phyloP scores from a whole-genome alignment of 108 stramenopile genomes.

The Cyclotella cryptica region DNA sequence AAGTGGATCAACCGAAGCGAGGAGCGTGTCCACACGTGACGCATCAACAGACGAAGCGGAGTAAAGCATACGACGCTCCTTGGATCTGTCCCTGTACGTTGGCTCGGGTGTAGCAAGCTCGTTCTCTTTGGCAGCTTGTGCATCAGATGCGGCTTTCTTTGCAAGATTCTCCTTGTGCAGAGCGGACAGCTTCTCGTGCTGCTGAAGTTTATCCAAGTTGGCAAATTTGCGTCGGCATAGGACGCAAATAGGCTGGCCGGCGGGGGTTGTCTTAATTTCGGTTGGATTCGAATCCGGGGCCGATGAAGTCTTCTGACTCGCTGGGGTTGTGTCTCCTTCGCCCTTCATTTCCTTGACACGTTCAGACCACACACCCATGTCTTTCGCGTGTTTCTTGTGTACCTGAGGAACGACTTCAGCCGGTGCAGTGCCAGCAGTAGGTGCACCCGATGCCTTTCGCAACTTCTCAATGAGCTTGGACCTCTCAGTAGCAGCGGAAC shows the following conservation, averaged over 20 bases:
- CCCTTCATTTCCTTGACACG: constrained; percentile 63
- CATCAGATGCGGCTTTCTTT: constrained; percentile 45
- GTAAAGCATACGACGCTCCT: constrained; percentile 54
- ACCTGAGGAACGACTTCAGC: constrained; percentile 31
- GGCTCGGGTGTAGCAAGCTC: constrained; percentile 3
- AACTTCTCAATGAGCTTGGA: constrained; percentile 42
- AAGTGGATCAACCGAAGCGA: constrained; percentile 39
- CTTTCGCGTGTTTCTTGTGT: constrained; percentile 65
- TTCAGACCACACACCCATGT: constrained; percentile 81
- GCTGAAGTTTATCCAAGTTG: constrained; percentile 64
- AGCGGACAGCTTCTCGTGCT: constrained; percentile 75
- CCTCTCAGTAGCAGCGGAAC: constrained; percentile 37
- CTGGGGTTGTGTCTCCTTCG: background rate
- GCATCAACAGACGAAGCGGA: constrained; percentile 25
- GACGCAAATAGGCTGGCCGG: constrained; percentile 80
- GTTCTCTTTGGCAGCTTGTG: background rate
- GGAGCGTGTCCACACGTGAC: constrained; percentile 38
- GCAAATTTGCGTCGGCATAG: constrained; percentile 83
- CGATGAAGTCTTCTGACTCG: background rate
- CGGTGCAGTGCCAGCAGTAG: constrained; percentile 15
- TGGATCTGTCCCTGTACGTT: constrained; percentile 51
- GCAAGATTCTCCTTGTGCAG: constrained; percentile 80
- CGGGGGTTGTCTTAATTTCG: constrained; percentile 53
- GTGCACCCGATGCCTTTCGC: constrained; percentile 26
- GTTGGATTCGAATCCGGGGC: background rate